Conservation (phyloP, 2,329 filamentous ascomycete genomes). For the Colletotrichum nymphaeae region DNA sequence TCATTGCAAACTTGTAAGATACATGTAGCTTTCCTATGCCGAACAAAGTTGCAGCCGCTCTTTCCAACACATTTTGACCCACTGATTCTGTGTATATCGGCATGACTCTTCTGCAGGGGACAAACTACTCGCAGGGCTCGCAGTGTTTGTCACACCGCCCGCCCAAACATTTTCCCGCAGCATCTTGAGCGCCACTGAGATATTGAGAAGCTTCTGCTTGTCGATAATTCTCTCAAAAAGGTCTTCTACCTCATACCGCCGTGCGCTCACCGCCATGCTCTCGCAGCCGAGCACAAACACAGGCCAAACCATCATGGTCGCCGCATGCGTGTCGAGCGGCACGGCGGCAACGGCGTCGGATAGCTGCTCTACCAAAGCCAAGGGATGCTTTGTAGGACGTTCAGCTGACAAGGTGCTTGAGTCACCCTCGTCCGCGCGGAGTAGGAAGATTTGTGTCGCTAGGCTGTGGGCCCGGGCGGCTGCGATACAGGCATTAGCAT, state of each 20-base stretch:
- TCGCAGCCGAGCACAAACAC: conserved; percentile 28
- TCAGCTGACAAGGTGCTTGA: not conserved
- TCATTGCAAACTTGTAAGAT: no score
- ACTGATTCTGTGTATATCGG: not conserved
- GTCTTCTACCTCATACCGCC: not conserved
- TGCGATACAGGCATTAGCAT: conserved; percentile 22
- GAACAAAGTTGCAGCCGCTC: conserved; percentile 11
- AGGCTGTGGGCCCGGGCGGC: conserved; percentile 11
- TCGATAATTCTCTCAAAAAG: conserved; percentile 14
- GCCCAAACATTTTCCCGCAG: conserved; percentile 8
- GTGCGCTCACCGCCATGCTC: not conserved
- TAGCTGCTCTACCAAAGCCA: conserved; percentile 5
- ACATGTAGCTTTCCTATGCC: not conserved
- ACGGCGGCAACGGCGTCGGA: not conserved
- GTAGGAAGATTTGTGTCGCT: conserved; percentile 26
- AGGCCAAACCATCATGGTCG: conserved; percentile 33
- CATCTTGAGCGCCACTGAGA: conserved; percentile 1
- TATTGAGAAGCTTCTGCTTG: conserved; percentile 21
- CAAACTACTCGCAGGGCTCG: not conserved
- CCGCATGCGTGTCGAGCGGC: conserved; percentile 8
- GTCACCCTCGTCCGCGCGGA: conserved; percentile 8
- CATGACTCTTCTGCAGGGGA: not conserved
- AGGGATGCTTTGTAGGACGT: not conserved
- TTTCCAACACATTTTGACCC: conserved; percentile 20
- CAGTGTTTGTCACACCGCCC: not conserved